Evolutionary conservation across 805 yeast genomes (phyloP).

Genomic region (Zygosaccharomyces bailii): DNA sequence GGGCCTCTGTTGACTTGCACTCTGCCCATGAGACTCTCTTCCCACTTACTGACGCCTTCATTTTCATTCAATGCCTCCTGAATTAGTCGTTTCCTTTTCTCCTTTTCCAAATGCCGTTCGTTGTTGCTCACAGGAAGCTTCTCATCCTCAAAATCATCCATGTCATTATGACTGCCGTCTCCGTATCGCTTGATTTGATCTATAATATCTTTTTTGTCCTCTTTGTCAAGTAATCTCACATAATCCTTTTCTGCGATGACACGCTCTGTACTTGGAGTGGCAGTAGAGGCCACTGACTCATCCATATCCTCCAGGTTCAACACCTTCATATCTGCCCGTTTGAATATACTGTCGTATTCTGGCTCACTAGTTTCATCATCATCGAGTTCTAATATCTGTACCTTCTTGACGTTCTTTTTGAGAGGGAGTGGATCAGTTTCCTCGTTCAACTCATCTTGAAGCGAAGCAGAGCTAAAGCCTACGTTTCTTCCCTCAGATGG

Average conservation of each 20-base stretch:
- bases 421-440: constrained; percentile 8
- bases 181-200: constrained; percentile 24
- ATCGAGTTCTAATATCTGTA: background rate
- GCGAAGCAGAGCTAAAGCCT: constrained; percentile 5
- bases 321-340: constrained; percentile 8
- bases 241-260: constrained; percentile 25
- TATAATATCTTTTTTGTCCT: constrained; percentile 28
- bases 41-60: constrained; percentile 16
- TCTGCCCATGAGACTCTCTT: constrained; percentile 17
- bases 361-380: constrained; percentile 1
- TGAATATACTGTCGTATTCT: constrained; percentile 11
- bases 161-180: constrained; percentile 17
- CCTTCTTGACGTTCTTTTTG: constrained; percentile 8
- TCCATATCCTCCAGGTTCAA: constrained; percentile 25
- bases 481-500: background rate
- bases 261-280: background rate
- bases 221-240: constrained; percentile 25
- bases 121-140: constrained; percentile 24
- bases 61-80: constrained; percentile 20
- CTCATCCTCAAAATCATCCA: constrained; percentile 27
- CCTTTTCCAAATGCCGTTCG: constrained; percentile 15
- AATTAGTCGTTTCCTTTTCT: constrained; percentile 19
- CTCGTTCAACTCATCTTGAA: constrained; percentile 11
- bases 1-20: constrained; percentile 5
- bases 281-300: background rate